Percentiles rank a stretch among this genome's conserved stretches.
Evolutionary conservation across 331 rosid genomes (phyloP).

Genomic region (Ulmus americana): DNA sequence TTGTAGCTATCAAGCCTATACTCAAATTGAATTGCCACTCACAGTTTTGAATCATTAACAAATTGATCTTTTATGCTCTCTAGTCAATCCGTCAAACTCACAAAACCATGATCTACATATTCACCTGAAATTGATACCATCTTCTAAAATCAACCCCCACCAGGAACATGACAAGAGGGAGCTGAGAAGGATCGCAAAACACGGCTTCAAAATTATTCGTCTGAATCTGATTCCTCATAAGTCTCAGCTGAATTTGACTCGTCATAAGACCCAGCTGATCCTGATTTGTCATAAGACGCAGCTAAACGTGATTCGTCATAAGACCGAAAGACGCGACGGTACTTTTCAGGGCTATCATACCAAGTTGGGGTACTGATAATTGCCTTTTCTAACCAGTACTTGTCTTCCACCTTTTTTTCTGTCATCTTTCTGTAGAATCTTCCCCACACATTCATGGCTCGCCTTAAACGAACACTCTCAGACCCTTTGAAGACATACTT

Average conservation of each 20-base stretch:
- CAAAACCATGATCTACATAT: too few relatives aligned
- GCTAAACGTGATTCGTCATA: conserved; percentile 9
- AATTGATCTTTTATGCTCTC: background rate
- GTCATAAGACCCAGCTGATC: conserved; percentile 16
- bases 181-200: too few relatives aligned
- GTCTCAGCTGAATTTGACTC: background rate
- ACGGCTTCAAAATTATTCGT: background rate
- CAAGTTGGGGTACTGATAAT: conserved; percentile 38
- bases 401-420: conserved; percentile 26
- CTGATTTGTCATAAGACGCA: conserved; percentile 12
- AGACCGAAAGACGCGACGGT: conserved; percentile 21
- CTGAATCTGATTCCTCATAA: background rate
- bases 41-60: background rate
- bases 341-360: conserved; percentile 33
- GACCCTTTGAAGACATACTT: conserved; percentile 49
- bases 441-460: conserved; percentile 41
- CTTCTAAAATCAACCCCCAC: too few relatives aligned
- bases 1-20: background rate
- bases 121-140: too few relatives aligned
- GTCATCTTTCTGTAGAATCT: conserved; percentile 25
- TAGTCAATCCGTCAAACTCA: background rate
- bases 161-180: too few relatives aligned
- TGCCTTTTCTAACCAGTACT: conserved; percentile 37
- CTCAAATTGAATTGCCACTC: background rate
- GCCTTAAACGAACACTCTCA: conserved; percentile 49